Evolutionary conservation across 306 rosid genomes (phyloP).

Genomic region (Calophaca sinica): DNA sequence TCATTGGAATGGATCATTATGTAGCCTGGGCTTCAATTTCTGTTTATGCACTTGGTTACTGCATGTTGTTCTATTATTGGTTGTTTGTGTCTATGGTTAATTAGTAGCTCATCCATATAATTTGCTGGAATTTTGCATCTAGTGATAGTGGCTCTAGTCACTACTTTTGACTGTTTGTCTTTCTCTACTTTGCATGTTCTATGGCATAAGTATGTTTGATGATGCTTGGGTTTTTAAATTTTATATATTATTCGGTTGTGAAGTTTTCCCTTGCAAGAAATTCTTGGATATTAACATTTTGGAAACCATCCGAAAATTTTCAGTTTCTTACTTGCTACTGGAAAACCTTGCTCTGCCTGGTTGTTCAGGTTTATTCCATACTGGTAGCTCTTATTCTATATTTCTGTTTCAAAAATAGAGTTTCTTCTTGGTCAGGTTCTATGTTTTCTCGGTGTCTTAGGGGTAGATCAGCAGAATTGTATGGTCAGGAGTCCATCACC

Average conservation of each 20-base stretch:
- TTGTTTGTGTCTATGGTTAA: constrained; percentile 14
- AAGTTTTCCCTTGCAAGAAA: background rate
- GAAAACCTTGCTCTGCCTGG: constrained; percentile 27
- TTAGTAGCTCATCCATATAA: constrained; percentile 13
- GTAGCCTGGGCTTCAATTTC: too few relatives aligned
- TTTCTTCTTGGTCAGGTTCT: background rate
- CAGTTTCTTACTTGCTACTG: constrained; percentile 7
- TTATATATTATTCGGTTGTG: background rate
- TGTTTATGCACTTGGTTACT: too few relatives aligned
- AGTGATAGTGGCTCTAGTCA: background rate
- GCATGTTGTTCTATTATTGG: background rate
- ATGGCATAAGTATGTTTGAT: constrained; percentile 19
- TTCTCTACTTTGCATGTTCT: background rate
- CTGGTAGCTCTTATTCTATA: constrained; percentile 18
- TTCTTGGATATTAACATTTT: constrained; percentile 24
- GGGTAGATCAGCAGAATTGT: constrained; percentile 6
- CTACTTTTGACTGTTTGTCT: background rate
- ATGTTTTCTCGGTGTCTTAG: background rate
- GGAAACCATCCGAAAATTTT: background rate
- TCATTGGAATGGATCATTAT: constrained; percentile 6
- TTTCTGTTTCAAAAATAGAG: background rate
- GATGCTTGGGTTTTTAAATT: background rate
- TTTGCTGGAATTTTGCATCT: constrained; percentile 3
- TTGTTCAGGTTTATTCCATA: constrained; percentile 29
- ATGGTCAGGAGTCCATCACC: too few relatives aligned